phyloP scores from a whole-genome alignment of 352 stramenopile species.

The Phytophthora europaea region DNA sequence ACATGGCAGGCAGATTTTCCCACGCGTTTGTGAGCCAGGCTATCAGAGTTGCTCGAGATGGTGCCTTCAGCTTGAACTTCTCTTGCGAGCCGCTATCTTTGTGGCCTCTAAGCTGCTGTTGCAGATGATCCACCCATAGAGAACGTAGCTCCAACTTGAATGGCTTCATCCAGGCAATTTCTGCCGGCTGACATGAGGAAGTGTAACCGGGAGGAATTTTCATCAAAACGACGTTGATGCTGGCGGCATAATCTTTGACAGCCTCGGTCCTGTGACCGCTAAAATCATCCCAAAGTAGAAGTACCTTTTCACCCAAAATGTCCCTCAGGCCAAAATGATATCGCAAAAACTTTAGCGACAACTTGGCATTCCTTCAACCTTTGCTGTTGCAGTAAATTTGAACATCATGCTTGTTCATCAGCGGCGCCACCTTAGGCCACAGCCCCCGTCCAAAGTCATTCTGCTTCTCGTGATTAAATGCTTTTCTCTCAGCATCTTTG shows the following conservation, averaged over 20 bases:
- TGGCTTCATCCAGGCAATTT: constrained; percentile 28
- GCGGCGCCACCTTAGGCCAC: no score
- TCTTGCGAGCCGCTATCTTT: neutral
- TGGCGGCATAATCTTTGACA: neutral
- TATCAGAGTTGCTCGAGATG: neutral
- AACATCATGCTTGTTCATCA: no score
- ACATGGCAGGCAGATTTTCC: neutral
- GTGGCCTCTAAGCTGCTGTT: neutral
- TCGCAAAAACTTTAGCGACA: neutral
- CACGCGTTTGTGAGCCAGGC: neutral
- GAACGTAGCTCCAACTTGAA: constrained; percentile 8
- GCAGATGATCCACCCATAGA: neutral
- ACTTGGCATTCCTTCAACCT: no score
- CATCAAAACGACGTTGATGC: constrained; percentile 7
- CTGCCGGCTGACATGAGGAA: constrained; percentile 13
- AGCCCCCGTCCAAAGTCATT: no score
- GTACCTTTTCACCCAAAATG: neutral
- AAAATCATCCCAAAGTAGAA: constrained; percentile 23
- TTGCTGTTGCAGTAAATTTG: no score
- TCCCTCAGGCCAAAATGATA: constrained; percentile 18
- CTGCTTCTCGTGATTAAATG: no score
- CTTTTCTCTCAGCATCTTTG: neutral
- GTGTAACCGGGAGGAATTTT: constrained; percentile 16
- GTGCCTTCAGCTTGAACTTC: neutral
- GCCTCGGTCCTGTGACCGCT: constrained; percentile 19